Base-by-base conservation (phyloP, 768 basidiomycete genomes). In the Rhizopogon sp. region DNA sequence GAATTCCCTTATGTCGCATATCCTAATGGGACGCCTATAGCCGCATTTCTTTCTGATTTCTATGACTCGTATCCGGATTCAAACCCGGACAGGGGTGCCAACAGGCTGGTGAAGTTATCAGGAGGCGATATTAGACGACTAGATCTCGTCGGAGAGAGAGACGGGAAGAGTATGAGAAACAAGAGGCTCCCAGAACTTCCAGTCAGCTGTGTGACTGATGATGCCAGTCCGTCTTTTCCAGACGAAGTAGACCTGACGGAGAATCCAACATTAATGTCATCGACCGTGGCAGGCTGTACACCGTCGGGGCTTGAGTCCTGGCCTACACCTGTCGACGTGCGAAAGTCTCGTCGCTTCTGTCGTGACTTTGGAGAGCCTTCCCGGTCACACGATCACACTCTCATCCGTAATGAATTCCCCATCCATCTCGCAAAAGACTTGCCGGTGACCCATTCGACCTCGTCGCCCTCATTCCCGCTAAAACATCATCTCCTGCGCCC, bases 281-380 rank as follows among this genome's bases (percentile, higher is more conserved):
- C 29, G 11, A 44, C 7, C 3, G 28, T 42, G 16, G 8, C n/a
- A 28, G 28, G 17, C 39, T 45, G 50, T 51, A n/a, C 16, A 10
- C 20, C 40, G 20, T 31, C 29, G 7, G 29, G 20, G 43, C 29
- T 33, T 53, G 14, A 5, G 22, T 31, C 4, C 11, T 37, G 28
- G 31, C 43, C 43, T 29, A 22, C 43, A 1, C 33, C 31, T 39
- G 17, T 31, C 6, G 25, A 49, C 11, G 20, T 40, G 40, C 45
- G 52, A 29, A 56, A 39, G 35, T 31, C 59, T 43, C 57, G 60
- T 29, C 54, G 57, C 6, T 58, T 58, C 42, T 47, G 51, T 10
- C 46, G 58, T 20, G 39, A 56, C 22, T 54, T 60, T 39, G 29
- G 51, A 25, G 52, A 31, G 42, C 42, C 13, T 17, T 20, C 14